Base-by-base conservation (phyloP, 192 early-diverging fungal genomes). In the Coemansia sp. region DNA sequence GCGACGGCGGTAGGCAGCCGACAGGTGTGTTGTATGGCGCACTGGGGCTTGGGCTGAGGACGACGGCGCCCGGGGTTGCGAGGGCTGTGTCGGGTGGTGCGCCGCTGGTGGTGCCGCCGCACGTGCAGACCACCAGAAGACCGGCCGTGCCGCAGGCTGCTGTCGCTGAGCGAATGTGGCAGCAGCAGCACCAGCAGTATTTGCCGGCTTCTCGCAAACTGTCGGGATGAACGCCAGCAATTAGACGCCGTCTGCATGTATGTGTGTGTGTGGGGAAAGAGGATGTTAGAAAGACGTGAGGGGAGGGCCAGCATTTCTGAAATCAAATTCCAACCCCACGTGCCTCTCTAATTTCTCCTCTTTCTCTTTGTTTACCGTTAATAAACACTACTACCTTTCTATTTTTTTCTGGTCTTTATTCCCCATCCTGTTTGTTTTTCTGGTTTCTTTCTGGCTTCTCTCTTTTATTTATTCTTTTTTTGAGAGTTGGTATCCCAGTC, bases 21-120 rank as follows among this genome's bases (percentile, higher is more conserved):
- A 12, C 41, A 18, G 41, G 15, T 9, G 41, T 18, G 13, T 4
- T 3, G 7, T 33, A 25, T 4, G 49, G 57, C 21, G 55, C 47
- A 17, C 39, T 59, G 23, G 64, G 64, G 8, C 15, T 59, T 9
- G 64, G 56, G 8, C 50, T 66, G 43, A 33, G 50, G n/a, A n/a
- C 4, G 25, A 30, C n/a, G 50, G n/a, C n/a, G n/a, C n/a, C 59
- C 4, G n/a, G 25, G 14, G 22, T 24, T 0, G 37, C 48, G 9
- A 15, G 52, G 12, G 34, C 52, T 10, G 7, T 34, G 4, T 53
- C 52, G 12, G 52, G 52, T 18, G 57, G 37, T 15, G 48, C 57
- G 34, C 2, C 12, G 57, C 43, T 7, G 27, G 27, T 7, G 27
- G n/a, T n/a, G n/a, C n/a, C 27, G 27, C 27, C 2, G 21, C 25